These are phyloP conservation scores for Leptographium galeiforme DNA, from an alignment of 2,329 filamentous ascomycete species.

Conservation along the genomic window DNA sequence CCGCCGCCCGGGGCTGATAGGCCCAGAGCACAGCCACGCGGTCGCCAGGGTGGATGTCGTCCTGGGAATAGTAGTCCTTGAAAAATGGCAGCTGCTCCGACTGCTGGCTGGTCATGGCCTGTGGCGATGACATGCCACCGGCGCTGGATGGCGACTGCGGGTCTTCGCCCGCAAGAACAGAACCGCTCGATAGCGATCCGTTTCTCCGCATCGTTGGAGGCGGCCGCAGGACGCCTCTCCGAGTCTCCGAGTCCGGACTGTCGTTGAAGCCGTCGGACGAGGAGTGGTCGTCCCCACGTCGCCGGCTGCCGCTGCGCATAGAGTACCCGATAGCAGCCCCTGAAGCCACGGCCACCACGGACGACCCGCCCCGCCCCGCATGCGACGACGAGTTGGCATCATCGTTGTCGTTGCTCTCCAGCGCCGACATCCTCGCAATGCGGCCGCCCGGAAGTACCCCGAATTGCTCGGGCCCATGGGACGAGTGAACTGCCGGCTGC, in stretches of 20 bases:
- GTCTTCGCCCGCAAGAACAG: slow-evolving; percentile 57
- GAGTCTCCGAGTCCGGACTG: slow-evolving; percentile 56
- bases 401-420: slow-evolving; percentile 44
- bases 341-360: slow-evolving; percentile 31
- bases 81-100: slow-evolving; percentile 94
- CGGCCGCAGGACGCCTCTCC: slow-evolving; percentile 41
- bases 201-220: slow-evolving; percentile 54
- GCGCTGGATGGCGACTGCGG: slow-evolving; percentile 61
- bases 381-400: slow-evolving; percentile 47
- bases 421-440: slow-evolving; percentile 88
- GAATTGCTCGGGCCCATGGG: slow-evolving; percentile 24
- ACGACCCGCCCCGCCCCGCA: slow-evolving; percentile 26
- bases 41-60: slow-evolving; percentile 87
- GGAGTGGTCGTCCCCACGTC: slow-evolving; percentile 40
- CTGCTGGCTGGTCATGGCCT: slow-evolving; percentile 72
- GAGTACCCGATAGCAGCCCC: slow-evolving; percentile 26
- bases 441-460: slow-evolving; percentile 74
- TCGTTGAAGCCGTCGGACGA: slow-evolving; percentile 61
- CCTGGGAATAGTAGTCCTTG: slow-evolving; percentile 97
- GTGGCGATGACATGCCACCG: slow-evolving; percentile 69
- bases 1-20: slow-evolving; percentile 83
- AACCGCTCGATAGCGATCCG: slow-evolving; percentile 81
- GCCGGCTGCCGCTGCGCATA: slow-evolving; percentile 21
- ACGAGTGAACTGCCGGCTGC: slow-evolving; percentile 16
- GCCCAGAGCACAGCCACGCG: slow-evolving; percentile 89